phyloP scores from a whole-genome alignment of 805 yeast genomes.

The Cyberlindnera saturnus region DNA sequence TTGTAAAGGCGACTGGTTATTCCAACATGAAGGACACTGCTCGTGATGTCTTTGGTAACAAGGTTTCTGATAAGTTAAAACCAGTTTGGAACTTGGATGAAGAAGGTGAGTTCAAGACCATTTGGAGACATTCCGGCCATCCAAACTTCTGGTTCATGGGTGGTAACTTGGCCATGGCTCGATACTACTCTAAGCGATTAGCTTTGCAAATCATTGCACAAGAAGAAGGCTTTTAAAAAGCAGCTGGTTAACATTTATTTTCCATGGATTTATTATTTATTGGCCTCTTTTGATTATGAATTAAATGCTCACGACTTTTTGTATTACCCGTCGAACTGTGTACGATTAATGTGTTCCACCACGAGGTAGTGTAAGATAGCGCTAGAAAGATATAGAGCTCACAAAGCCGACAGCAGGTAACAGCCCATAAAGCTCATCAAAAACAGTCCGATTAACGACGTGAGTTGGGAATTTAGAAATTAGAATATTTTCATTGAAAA shows the following conservation, averaged over 20 bases:
- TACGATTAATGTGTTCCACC: too few species aligned
- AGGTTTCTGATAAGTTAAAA: conserved; percentile 29
- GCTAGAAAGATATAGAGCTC: too few species aligned
- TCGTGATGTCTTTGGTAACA: conserved; percentile 30
- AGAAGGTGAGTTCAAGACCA: conserved; percentile 36
- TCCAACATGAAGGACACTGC: conserved; percentile 38
- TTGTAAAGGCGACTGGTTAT: conserved; percentile 41
- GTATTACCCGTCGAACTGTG: too few species aligned
- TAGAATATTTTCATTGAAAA: too few species aligned
- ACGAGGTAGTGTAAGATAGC: too few species aligned
- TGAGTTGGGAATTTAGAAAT: too few species aligned
- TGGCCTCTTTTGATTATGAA: too few species aligned
- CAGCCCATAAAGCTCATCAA: too few species aligned
- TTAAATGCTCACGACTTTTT: too few species aligned
- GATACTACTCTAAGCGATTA: conserved; percentile 33
- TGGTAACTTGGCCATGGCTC: conserved; percentile 34
- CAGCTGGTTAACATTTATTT: neutral
- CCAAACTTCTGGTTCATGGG: conserved; percentile 37
- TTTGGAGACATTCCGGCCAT: conserved; percentile 36
- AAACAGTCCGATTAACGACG: too few species aligned
- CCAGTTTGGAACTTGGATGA: conserved; percentile 38
- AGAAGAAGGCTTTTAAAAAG: conserved; percentile 17
- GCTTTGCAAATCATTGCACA: conserved; percentile 37
- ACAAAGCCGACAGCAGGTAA: too few species aligned
- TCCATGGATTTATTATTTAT: neutral